Evolutionary conservation across 1,139 yeast genomes (phyloP).

Genomic region (Taphrina deformans): DNA sequence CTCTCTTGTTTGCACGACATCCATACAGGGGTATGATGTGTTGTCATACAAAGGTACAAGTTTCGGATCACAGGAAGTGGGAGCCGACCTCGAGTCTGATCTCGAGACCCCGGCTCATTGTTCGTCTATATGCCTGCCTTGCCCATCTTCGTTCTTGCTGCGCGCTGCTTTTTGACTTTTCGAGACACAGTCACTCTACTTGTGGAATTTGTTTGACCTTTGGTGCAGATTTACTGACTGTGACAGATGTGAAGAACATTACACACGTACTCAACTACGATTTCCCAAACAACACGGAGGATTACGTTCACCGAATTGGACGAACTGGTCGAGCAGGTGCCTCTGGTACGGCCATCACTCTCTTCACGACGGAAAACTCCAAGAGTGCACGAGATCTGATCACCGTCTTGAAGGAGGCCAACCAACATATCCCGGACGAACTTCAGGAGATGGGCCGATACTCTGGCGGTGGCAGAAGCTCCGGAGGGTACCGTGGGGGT

Average conservation of each 20-base stretch:
- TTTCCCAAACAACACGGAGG: slow-evolving; percentile 97
- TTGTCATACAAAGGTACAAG: not conserved
- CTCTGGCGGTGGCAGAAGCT: slow-evolving; percentile 51
- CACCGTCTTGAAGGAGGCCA: slow-evolving; percentile 91
- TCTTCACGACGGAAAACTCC: slow-evolving; percentile 85
- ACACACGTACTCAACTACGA: slow-evolving; percentile 90
- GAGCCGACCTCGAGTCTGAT: not conserved
- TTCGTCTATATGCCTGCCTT: slow-evolving; percentile 15
- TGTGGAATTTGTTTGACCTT: not conserved
- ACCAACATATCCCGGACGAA: slow-evolving; percentile 70
- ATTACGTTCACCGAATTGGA: slow-evolving; percentile 92
- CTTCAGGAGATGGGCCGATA: slow-evolving; percentile 51
- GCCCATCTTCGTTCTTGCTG: slow-evolving; percentile 15
- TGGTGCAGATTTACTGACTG: slow-evolving; percentile 6
- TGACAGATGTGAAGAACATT: slow-evolving; percentile 90
- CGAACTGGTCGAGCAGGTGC: slow-evolving; percentile 99
- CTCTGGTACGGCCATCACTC: slow-evolving; percentile 90
- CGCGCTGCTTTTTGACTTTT: slow-evolving; percentile 8
- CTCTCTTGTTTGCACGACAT: not conserved
- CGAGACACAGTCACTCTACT: slow-evolving; percentile 21
- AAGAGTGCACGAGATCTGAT: slow-evolving; percentile 88
- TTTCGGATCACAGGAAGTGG: slow-evolving; percentile 1
- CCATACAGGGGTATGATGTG: not conserved
- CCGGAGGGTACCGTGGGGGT: slow-evolving; percentile 56
- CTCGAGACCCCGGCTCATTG: not conserved